A percentile compares a stretch with the other conserved stretches of the same genome.
phyloP scores from a whole-genome alignment of 116 monocot species.

The Trichopus zeylanicus region DNA sequence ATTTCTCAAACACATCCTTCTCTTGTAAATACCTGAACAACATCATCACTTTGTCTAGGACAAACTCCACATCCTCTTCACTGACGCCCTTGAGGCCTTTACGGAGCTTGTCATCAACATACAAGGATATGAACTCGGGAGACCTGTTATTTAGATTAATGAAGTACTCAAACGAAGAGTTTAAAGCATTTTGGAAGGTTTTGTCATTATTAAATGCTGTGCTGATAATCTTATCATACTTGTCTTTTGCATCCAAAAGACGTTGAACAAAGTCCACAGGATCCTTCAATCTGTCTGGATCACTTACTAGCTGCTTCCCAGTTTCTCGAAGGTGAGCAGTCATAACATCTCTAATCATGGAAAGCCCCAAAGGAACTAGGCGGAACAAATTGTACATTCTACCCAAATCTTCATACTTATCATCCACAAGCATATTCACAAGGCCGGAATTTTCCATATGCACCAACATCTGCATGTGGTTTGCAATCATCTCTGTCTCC shows the following conservation, averaged over 20 bases:
- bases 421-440: conserved; percentile 83
- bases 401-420: conserved; percentile 77
- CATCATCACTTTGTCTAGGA: conserved; percentile 96
- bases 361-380: conserved; percentile 71
- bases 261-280: conserved; percentile 96
- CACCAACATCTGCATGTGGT: conserved; percentile 90
- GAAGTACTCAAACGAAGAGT: conserved; percentile 89
- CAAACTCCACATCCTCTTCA: conserved; percentile 80
- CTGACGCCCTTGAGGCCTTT: conserved; percentile 70
- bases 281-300: conserved; percentile 78
- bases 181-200: conserved; percentile 91
- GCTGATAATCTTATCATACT: conserved; percentile 79
- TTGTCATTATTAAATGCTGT: conserved; percentile 80
- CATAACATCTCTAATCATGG: conserved; percentile 74
- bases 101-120: conserved; percentile 85
- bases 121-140: conserved; percentile 86
- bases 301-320: conserved; percentile 73
- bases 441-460: conserved; percentile 96
- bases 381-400: conserved; percentile 83
- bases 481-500: conserved; percentile 86
- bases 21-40: conserved; percentile 84
- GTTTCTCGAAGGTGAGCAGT: conserved; percentile 75
- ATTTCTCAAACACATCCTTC: conserved; percentile 95
- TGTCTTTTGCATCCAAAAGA: conserved; percentile 74
- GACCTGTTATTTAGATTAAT: conserved; percentile 87